These are phyloP conservation scores for Tephrocybe rancida DNA, from an alignment of 768 basidiomycete species.

Conservation along the genomic window DNA sequence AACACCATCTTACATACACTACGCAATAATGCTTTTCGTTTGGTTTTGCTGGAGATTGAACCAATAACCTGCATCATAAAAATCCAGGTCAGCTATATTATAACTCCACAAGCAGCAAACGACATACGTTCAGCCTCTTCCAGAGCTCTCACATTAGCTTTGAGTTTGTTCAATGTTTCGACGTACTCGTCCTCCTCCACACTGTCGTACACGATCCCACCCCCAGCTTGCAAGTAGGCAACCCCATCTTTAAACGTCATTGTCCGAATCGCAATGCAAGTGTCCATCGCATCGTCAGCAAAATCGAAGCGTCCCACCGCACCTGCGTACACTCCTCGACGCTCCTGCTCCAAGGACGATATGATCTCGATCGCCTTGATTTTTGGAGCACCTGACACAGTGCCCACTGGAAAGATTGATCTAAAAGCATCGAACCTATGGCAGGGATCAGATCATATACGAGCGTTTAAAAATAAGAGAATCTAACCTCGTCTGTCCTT, in stretches of 20 bases:
- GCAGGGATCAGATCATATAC: conserved; percentile 5
- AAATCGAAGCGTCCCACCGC: conserved; percentile 99
- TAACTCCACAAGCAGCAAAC: not conserved
- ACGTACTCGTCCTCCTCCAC: conserved; percentile 97
- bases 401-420: conserved; percentile 98
- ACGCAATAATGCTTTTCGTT: conserved; percentile 18
- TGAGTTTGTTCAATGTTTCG: conserved; percentile 95
- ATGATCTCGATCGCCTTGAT: conserved; percentile 97
- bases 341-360: conserved; percentile 82
- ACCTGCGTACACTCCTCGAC: conserved; percentile 93
- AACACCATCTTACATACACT: conserved; percentile 11
- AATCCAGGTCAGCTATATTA: conserved; percentile 23
- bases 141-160: conserved; percentile 83
- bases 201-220: conserved; percentile 96
- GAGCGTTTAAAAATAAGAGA: not conserved
- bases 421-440: conserved; percentile 95
- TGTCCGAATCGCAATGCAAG: conserved; percentile 97
- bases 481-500: conserved; percentile 77
- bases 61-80: conserved; percentile 60
- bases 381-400: conserved; percentile 98
- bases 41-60: conserved; percentile 59
- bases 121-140: conserved; percentile 80
- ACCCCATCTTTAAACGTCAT: conserved; percentile 95
- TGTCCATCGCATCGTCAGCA: conserved; percentile 93
- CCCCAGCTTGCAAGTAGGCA: conserved; percentile 93